Percentiles rank a stretch among this genome's conserved stretches.
phyloP scores from a whole-genome alignment of 495 filamentous ascomycete genomes.

The Articulospora tetracladia region DNA sequence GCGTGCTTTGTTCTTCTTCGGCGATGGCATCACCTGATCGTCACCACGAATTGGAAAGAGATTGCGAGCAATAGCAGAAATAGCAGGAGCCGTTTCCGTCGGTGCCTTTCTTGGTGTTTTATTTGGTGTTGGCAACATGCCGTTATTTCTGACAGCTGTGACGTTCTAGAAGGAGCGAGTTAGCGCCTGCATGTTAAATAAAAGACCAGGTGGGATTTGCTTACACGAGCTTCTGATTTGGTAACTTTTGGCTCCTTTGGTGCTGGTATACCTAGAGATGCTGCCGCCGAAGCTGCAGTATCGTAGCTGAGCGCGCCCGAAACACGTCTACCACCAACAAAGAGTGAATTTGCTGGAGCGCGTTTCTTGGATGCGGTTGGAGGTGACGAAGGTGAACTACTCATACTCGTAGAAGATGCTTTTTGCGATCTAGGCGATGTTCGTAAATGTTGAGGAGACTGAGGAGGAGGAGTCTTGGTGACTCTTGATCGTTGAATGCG shows the following conservation, averaged over 20 bases:
- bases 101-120: conserved; percentile 83
- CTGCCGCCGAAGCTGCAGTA: conserved; percentile 31
- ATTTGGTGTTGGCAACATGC: conserved; percentile 80
- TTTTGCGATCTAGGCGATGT: conserved; percentile 40
- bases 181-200: neutral
- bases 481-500: conserved; percentile 31
- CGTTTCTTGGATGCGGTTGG: conserved; percentile 50
- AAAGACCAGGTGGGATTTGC: neutral
- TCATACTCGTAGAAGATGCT: conserved; percentile 26
- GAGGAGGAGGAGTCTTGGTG: conserved; percentile 27
- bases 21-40: conserved; percentile 55
- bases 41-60: conserved; percentile 58
- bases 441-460: conserved; percentile 30
- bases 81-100: conserved; percentile 44
- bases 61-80: conserved; percentile 65
- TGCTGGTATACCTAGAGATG: conserved; percentile 31
- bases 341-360: conserved; percentile 25
- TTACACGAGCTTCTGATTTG: neutral
- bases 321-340: conserved; percentile 31
- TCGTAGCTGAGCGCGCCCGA: conserved; percentile 34
- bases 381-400: conserved; percentile 30
- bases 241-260: conserved; percentile 15
- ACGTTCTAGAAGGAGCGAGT: neutral
- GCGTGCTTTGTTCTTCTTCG: conserved; percentile 34
- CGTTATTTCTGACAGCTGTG: conserved; percentile 21